Evolutionary conservation across 1,284 basidiomycete species (phyloP), one percentile per base, ranked within the genome.

Genomic region (Coniferiporia weirii): DNA sequence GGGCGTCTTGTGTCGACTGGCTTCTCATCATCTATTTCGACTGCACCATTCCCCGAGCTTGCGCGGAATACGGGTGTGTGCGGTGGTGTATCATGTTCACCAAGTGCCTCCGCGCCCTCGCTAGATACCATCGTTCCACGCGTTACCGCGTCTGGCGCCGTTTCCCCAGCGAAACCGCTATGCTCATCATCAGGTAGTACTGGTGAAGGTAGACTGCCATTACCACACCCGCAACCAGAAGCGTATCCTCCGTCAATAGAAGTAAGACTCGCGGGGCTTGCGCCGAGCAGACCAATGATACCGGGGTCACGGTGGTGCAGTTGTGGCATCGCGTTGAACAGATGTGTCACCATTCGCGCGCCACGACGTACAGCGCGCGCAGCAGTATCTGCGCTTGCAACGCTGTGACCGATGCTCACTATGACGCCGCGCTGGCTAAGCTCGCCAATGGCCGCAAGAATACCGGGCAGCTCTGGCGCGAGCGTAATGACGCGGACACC

Each of bases 281-380:
- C 83, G 32, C 92, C 92, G 47, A 96, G 76, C 5, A 95, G 79
- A 32, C 93, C 93, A 61, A 95, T 93, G 66, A 95, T 91, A 12
- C 83, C 90, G 48, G 90, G 88, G 68, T 91, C 89, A 44, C 90
- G 81, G 67, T 93, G 91, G 69, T 92, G 90, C 56, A 94, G 73
- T 66, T 88, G 88, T 3, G 90, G 89, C 91, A 94, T 94, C 4
- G 91, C 91, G 67, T 96, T 96, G 83, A 94, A 95, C 19, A 95
- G 77, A 71, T 95, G 93, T 0, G 93, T 95, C 66, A 95, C 93
- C 64, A 94, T 83, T 6, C 84, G 78, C 4, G 93, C 91, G 34
- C 91, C 91, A 56, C 77, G 75, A 45, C 79, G 74, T 5, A 91
- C 80, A 1, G 90, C 89, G 1, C 74, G 76, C 4, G 83, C 83